Percentiles rank a stretch among this genome's conserved stretches.
Conservation (phyloP, 2,329 filamentous ascomycete species). For the Epichloe sylvatica region DNA sequence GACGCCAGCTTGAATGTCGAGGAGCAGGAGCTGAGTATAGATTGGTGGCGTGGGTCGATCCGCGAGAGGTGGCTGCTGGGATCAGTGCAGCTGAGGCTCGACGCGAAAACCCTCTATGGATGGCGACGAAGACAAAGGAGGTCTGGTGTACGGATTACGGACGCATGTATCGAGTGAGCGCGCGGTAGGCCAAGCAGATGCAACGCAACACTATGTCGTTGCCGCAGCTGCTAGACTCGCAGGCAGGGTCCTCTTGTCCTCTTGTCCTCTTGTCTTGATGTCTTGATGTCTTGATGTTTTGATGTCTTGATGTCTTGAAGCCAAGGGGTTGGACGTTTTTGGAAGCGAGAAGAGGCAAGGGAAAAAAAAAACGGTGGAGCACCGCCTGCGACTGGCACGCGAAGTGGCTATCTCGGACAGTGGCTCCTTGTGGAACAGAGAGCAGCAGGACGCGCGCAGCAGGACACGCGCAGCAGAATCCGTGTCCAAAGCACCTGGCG, state of each 20-base stretch:
- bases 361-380: neutral
- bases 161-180: too few species aligned
- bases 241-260: neutral
- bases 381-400: neutral
- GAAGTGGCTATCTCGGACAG: neutral
- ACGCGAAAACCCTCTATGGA: neutral
- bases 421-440: neutral
- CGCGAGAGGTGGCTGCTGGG: neutral
- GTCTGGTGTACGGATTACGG: too few species aligned
- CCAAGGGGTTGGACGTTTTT: neutral
- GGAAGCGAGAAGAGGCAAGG: neutral
- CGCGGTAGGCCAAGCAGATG: too few species aligned
- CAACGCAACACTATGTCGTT: too few species aligned
- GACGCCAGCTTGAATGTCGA: slow-evolving; percentile 34
- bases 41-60: neutral
- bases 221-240: too few species aligned
- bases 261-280: neutral
- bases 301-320: too few species aligned
- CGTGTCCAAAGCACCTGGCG: neutral
- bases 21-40: slow-evolving; percentile 7
- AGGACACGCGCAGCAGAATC: neutral
- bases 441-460: neutral
- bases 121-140: neutral
- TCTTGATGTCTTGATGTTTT: neutral
- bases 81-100: neutral